These are phyloP conservation scores for Atkinsonella hypoxylon DNA, from an alignment of 2,329 filamentous ascomycete species.

Conservation along the genomic window DNA sequence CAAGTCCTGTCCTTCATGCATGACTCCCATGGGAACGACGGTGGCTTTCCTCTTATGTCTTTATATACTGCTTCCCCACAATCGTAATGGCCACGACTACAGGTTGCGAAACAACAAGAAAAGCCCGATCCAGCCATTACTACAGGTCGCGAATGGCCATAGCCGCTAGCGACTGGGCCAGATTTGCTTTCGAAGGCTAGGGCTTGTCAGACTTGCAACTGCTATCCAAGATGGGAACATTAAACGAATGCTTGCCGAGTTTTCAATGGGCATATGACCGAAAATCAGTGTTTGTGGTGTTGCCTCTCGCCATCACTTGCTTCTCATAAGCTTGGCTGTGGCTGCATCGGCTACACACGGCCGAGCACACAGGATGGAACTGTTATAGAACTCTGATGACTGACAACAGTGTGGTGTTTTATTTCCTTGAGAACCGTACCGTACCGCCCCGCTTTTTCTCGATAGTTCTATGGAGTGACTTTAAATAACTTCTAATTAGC, in stretches of 20 bases:
- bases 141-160: not conserved
- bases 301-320: not conserved
- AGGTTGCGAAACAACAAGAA: not conserved
- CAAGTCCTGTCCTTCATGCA: not conserved
- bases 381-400: not conserved
- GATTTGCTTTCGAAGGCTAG: not conserved
- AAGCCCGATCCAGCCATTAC: not conserved
- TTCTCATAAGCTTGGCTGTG: not conserved
- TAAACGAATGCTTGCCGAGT: not conserved
- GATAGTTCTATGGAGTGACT: no score
- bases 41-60: not conserved
- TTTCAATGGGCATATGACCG: not conserved
- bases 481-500: no score
- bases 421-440: no score
- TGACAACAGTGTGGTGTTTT: not conserved
- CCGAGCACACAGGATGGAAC: not conserved
- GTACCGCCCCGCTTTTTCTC: no score
- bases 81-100: not conserved
- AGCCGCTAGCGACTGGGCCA: not conserved
- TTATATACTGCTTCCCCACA: not conserved
- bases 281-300: not conserved
- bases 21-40: not conserved
- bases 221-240: slow-evolving; percentile 2
- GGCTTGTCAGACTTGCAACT: not conserved
- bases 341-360: not conserved